A percentile compares a stretch with the other conserved stretches of the same genome.
Evolutionary conservation across 352 stramenopile species (phyloP).

Genomic region (Globisporangium lucens): DNA sequence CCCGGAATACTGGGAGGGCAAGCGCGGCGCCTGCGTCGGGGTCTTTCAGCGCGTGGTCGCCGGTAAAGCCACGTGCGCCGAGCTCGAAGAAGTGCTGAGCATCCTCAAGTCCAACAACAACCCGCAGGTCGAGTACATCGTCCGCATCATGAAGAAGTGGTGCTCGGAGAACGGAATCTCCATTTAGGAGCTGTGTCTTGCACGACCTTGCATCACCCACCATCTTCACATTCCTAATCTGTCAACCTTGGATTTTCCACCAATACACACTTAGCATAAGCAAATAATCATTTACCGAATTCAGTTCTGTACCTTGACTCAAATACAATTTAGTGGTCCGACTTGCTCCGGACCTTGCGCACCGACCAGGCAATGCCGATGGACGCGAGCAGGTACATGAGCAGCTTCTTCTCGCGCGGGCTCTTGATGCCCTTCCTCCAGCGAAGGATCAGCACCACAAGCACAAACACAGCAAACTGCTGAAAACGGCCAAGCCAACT

Average conservation of each 20-base stretch:
- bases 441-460: constrained; percentile 39
- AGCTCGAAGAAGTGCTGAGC: constrained; percentile 88
- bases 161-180: constrained; percentile 87
- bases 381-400: constrained; percentile 66
- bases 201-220: background rate
- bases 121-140: constrained; percentile 94
- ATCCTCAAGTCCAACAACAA: constrained; percentile 95
- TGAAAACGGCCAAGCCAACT: constrained; percentile 37
- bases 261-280: background rate
- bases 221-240: background rate
- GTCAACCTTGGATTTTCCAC: background rate
- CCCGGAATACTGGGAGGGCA: constrained; percentile 96
- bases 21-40: constrained; percentile 93
- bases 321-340: constrained; percentile 18
- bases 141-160: constrained; percentile 97
- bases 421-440: constrained; percentile 51
- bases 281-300: constrained; percentile 1
- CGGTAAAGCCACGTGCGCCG: constrained; percentile 85
- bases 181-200: constrained; percentile 29
- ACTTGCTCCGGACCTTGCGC: constrained; percentile 40
- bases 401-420: constrained; percentile 44
- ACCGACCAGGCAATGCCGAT: constrained; percentile 60
- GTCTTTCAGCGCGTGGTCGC: constrained; percentile 95
- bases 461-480: constrained; percentile 33
- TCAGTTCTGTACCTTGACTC: background rate